Conservation (phyloP, 73 alveolate genomes). For the Tetrahymena elliotti region DNA sequence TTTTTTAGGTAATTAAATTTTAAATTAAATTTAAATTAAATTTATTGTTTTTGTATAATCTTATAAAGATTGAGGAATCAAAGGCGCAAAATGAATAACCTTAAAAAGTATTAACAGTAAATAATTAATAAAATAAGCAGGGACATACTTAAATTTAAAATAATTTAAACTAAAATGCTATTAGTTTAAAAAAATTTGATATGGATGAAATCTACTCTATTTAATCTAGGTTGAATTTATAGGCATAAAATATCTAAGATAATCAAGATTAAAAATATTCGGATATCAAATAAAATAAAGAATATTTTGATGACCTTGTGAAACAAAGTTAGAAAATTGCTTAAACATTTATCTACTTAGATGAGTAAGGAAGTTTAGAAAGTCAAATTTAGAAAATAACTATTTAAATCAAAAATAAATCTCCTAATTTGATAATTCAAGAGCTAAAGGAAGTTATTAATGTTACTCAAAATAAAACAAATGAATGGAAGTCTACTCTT, state of each 20-base stretch:
- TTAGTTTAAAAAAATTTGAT: background rate
- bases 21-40: background rate
- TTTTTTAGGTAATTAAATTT: background rate
- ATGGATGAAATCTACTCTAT: background rate
- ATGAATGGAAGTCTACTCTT: background rate
- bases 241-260: background rate
- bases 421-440: background rate
- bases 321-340: background rate
- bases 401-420: background rate
- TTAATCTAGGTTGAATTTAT: background rate
- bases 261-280: background rate
- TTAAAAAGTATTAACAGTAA: too few relatives aligned
- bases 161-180: too few relatives aligned
- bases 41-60: too few relatives aligned
- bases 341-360: background rate
- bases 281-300: background rate
- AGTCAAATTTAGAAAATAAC: background rate
- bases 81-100: background rate
- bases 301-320: background rate
- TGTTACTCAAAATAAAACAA: background rate
- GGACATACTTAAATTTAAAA: background rate
- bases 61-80: background rate
- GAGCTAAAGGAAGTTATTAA: background rate
- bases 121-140: too few relatives aligned
- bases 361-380: background rate